Evolutionary conservation across 2,329 filamentous ascomycete genomes (phyloP), one percentile per base, ranked within the genome.

Genomic region (Berkeleyomyces basicola): DNA sequence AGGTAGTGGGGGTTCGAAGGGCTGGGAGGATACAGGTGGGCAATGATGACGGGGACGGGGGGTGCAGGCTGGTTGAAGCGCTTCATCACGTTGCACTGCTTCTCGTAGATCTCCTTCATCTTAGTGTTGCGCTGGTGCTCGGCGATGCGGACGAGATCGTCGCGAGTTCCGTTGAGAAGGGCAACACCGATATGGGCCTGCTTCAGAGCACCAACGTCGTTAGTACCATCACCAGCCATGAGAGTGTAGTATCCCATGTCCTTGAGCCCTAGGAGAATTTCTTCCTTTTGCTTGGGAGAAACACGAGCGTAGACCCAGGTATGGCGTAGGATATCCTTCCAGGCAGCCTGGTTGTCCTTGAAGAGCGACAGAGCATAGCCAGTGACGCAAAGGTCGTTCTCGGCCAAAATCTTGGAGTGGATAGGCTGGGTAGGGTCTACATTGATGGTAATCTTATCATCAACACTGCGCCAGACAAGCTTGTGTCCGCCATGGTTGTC

Each of bases 51-150:
- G n/a, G 93, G 93, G 0, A 97, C 88, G 0, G 93, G 93, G n/a
- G 93, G 93, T 1, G 84, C 73, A 11, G 91, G 89, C 73, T 96
- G 91, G 72, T 95, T 96, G 81, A 97, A 99, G 67, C 92, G 84
- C 71, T 87, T 82, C 89, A 99, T 96, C 72, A 99, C 80, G 57
- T 85, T 78, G 63, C 87, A 82, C 73, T 99, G 93, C 79, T 99
- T 97, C 77, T 97, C 90, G 72, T 99, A 99, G 67, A 99, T 83
- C 67, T 96, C 91, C 80, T 96, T 97, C 88, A 99, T 95, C 79
- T 90, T 95, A 47, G 87, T 95, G 73, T 90, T 95, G 68, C 93
- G 87, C 70, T 87, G 86, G 74, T 99, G 91, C 71, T 97, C 93
- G 36, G 88, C 86, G 69, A 99, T 99, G 72, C 86, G 90, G 63